phyloP scores from a whole-genome alignment of 192 early-diverging fungal species.

The Coemansia sp. region DNA sequence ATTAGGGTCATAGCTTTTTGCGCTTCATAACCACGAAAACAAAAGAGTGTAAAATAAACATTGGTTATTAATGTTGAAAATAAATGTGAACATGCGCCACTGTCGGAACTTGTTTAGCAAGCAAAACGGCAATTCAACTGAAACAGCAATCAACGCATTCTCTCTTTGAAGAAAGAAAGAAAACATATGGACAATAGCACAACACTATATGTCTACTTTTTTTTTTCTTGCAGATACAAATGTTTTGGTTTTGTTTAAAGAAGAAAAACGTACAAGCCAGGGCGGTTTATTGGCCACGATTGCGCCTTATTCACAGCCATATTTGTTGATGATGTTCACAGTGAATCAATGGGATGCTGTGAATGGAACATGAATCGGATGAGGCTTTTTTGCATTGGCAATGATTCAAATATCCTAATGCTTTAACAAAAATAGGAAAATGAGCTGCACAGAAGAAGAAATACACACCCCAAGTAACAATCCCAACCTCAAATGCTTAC shows the following conservation, averaged over 20 bases:
- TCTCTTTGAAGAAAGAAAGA: too few species aligned
- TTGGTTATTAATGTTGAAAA: too few species aligned
- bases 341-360: not conserved
- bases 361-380: not conserved
- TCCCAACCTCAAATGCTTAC: not conserved
- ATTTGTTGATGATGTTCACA: not conserved
- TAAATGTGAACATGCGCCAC: not conserved
- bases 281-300: not conserved
- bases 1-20: too few species aligned
- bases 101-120: not conserved
- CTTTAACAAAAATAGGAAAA: not conserved
- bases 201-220: too few species aligned
- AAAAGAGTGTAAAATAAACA: too few species aligned
- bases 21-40: too few species aligned
- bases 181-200: too few species aligned
- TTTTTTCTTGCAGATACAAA: not conserved
- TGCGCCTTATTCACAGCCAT: not conserved
- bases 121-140: not conserved
- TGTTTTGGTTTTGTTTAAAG: not conserved
- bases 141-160: not conserved
- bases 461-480: not conserved
- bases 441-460: not conserved
- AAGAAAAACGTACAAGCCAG: constrained; percentile 1
- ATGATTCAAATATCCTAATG: not conserved
- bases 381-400: constrained; percentile 1